Base-by-base conservation (phyloP, 1,284 basidiomycete species). In the Leccinum subfulvum region DNA sequence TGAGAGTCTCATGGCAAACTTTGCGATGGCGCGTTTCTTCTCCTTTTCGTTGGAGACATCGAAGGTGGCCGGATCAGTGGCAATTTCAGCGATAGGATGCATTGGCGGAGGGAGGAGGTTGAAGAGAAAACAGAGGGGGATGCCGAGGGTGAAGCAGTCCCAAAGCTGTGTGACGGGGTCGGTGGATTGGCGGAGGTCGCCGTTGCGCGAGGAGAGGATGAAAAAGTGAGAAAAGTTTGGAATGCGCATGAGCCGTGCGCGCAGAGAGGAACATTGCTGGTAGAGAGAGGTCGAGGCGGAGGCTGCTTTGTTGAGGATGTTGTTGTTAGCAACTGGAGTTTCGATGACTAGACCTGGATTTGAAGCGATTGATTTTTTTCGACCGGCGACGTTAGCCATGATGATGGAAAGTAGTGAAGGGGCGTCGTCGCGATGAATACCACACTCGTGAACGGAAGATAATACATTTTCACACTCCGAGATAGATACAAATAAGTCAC, bases 51-150 rank as follows among this genome's bases (percentile, higher is more conserved):
- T 91, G 60, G 87, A 83, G 54, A 84, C 79, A 41, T 92, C 87
- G 65, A 85, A 87, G 37, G 81, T 77, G 37, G 84, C 82, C 59
- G 88, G 83, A 67, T 87, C 81, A 6, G 90, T 92, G 73, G 87
- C 84, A 72, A 91, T 85, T 23, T 73, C 70, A 66, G 85, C 82
- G 76, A 87, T 90, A 53, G 86, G 83, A 65, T 83, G 81, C 62
- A 85, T 84, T 10, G 83, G 75, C 62, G 84, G 81, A 51, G 91
- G 91, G 62, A 97, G 88, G 72, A 91, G 87, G 79, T 99, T 97
- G 83, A 93, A 97, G 69, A 99, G 89, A 79, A 91, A 95, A 80
- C 95, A 97, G 66, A 99, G 90, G 41, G 96, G 91, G 37, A 94
- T 90, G 65, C 97, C 97, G 52, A 96, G 86, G 41, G 94, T 90